Evolutionary conservation across 257 asterid genomes (phyloP).

Genomic region (Phtheirospermum japonicum): DNA sequence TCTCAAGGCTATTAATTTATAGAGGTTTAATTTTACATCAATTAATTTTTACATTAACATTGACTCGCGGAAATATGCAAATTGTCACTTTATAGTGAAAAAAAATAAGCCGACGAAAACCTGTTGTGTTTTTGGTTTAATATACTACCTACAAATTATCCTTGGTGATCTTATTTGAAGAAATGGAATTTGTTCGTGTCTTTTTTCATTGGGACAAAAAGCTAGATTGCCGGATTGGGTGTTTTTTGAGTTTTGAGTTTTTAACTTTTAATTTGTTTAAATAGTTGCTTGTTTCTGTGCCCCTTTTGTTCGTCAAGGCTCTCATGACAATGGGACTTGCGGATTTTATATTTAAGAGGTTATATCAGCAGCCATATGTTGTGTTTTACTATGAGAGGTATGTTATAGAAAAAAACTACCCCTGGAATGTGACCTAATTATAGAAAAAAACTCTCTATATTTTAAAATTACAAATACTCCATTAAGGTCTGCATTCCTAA

Average conservation of each 20-base stretch:
- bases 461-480: not conserved
- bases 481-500: not conserved
- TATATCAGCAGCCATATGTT: not conserved
- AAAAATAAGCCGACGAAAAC: not conserved
- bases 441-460: not conserved
- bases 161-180: not conserved
- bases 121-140: conserved; percentile 1
- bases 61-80: not conserved
- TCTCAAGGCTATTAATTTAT: too few species aligned
- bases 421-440: not conserved
- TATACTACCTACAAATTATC: not conserved
- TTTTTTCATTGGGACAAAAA: conserved; percentile 5
- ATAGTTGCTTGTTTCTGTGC: not conserved
- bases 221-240: too few species aligned
- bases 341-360: too few species aligned
- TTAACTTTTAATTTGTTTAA: too few species aligned
- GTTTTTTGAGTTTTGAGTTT: too few species aligned
- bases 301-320: not conserved
- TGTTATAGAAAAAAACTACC: not conserved
- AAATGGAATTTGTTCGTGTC: not conserved
- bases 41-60: too few species aligned
- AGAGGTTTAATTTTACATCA: too few species aligned
- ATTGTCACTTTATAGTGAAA: conserved; percentile 6
- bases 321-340: too few species aligned
- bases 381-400: conserved; percentile 15